phyloP scores from a whole-genome alignment of 805 yeast species.

The Lipomyces lipofer region DNA sequence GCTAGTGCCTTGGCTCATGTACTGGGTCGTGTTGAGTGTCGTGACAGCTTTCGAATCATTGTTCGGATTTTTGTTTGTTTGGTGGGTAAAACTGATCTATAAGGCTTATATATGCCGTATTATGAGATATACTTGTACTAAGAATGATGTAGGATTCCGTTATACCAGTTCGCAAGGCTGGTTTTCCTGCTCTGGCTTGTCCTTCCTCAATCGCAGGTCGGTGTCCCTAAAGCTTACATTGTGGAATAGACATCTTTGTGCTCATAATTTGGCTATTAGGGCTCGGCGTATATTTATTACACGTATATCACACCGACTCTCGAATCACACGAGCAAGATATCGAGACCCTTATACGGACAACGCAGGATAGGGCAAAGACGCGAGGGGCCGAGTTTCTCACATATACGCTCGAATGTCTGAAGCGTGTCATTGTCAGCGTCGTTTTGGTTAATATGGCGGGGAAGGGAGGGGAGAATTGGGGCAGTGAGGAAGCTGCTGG shows the following conservation, averaged over 20 bases:
- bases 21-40: constrained; percentile 66
- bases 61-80: constrained; percentile 47
- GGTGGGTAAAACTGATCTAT: constrained; percentile 16
- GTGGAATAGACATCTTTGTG: neutral
- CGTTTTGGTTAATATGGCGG: neutral
- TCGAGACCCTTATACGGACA: constrained; percentile 6
- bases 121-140: neutral
- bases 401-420: neutral
- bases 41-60: constrained; percentile 45
- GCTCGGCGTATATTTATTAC: constrained; percentile 19
- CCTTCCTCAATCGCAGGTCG: constrained; percentile 49
- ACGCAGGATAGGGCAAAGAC: constrained; percentile 9
- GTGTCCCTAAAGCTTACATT: neutral
- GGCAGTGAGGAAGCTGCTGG: neutral
- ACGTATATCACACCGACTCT: constrained; percentile 25
- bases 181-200: constrained; percentile 62
- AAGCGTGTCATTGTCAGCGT: neutral
- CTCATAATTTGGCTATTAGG: too few relatives aligned
- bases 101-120: neutral
- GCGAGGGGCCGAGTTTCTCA: constrained; percentile 3
- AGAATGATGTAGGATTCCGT: constrained; percentile 48
- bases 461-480: neutral
- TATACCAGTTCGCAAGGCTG: constrained; percentile 52
- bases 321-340: constrained; percentile 21
- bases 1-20: constrained; percentile 52